Conservation (phyloP, 1,284 basidiomycete genomes). For the Mycena citricolor region DNA sequence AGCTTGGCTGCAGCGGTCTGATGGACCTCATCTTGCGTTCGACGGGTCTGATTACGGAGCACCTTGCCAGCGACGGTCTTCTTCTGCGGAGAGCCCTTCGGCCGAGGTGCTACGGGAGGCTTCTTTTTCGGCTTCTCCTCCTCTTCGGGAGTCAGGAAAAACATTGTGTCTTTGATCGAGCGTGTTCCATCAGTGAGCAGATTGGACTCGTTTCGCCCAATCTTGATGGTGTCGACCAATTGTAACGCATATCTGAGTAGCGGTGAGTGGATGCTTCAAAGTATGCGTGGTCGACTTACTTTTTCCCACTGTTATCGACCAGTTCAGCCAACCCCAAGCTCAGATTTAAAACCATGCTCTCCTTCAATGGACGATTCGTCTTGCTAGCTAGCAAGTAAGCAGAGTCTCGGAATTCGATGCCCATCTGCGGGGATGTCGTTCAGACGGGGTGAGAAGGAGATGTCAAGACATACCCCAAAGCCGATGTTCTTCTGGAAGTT, state of each 20-base stretch:
- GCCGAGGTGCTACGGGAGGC: slow-evolving; percentile 47
- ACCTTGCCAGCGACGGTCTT: slow-evolving; percentile 83
- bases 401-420: slow-evolving; percentile 93
- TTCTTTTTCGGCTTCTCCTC: slow-evolving; percentile 60
- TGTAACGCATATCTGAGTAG: slow-evolving; percentile 80
- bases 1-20: slow-evolving; percentile 72
- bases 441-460: not conserved
- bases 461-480: slow-evolving; percentile 66
- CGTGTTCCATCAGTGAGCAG: slow-evolving; percentile 86
- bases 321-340: slow-evolving; percentile 85
- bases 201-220: slow-evolving; percentile 67
- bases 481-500: slow-evolving; percentile 90
- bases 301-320: slow-evolving; percentile 73
- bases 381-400: slow-evolving; percentile 83
- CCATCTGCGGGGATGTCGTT: slow-evolving; percentile 57
- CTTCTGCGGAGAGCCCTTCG: slow-evolving; percentile 68
- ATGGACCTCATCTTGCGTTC: slow-evolving; percentile 79
- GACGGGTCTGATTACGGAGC: slow-evolving; percentile 79
- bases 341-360: slow-evolving; percentile 87
- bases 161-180: slow-evolving; percentile 82
- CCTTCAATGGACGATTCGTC: slow-evolving; percentile 69
- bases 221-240: slow-evolving; percentile 85
- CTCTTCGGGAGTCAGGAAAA: slow-evolving; percentile 73
- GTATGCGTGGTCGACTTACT: too few species aligned
- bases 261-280: slow-evolving; percentile 8